Evolutionary conservation across 352 stramenopile species (phyloP).

Genomic region (Phytophthora podocarpi): DNA sequence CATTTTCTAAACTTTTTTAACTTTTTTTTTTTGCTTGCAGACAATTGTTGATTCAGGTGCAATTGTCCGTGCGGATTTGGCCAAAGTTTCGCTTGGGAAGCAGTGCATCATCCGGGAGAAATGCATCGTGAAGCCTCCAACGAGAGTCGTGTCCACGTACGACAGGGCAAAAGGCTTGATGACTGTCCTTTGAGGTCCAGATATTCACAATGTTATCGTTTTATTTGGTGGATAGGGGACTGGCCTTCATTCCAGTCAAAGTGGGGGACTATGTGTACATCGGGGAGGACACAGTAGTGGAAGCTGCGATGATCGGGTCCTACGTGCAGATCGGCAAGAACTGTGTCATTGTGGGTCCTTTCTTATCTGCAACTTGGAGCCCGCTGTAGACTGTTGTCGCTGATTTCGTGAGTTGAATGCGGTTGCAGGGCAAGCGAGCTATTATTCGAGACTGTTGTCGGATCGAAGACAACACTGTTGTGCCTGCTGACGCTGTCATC

Average conservation of each 20-base stretch:
- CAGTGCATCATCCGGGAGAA: slow-evolving; percentile 77
- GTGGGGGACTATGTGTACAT: slow-evolving; percentile 86
- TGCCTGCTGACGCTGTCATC: slow-evolving; percentile 79
- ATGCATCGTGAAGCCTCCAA: slow-evolving; percentile 77
- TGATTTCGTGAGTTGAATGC: background rate
- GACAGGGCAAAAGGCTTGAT: too few relatives aligned
- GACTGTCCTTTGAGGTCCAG: too few relatives aligned
- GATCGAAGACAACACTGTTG: slow-evolving; percentile 83
- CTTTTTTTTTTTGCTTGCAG: slow-evolving; percentile 23
- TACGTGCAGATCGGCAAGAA: slow-evolving; percentile 86
- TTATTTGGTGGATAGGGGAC: slow-evolving; percentile 48
- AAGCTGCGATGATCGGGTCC: slow-evolving; percentile 85
- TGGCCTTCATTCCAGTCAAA: slow-evolving; percentile 87
- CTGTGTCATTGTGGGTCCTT: slow-evolving; percentile 77
- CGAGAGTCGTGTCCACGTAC: slow-evolving; percentile 66
- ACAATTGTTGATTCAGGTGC: slow-evolving; percentile 75
- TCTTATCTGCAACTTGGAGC: background rate
- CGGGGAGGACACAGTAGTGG: slow-evolving; percentile 71
- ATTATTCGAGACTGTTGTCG: slow-evolving; percentile 88
- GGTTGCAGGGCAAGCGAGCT: slow-evolving; percentile 66
- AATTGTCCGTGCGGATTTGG: slow-evolving; percentile 83
- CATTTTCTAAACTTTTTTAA: too few relatives aligned
- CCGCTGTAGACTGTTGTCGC: background rate
- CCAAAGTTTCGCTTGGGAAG: slow-evolving; percentile 82
- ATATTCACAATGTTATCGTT: too few relatives aligned